A percentile compares a stretch with the other conserved stretches of the same genome.
phyloP scores from a whole-genome alignment of 306 rosid species.

The Cicer yamashitae region DNA sequence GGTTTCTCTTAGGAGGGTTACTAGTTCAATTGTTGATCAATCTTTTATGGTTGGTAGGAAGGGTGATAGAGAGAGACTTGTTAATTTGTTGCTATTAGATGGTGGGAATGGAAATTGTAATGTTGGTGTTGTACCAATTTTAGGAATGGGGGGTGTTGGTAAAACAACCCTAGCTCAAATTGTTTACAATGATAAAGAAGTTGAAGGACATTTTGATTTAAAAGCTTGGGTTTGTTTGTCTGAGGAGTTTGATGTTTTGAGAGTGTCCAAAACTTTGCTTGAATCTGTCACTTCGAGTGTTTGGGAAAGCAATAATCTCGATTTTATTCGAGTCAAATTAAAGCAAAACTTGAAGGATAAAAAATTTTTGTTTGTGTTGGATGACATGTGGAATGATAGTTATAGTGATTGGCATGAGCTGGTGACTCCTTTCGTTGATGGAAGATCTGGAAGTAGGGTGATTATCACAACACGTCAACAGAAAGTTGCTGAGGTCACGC shows the following conservation, averaged over 20 bases:
- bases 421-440: not conserved
- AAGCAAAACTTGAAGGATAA: slow-evolving; percentile 5
- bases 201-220: not conserved
- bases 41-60: slow-evolving; percentile 38
- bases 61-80: slow-evolving; percentile 34
- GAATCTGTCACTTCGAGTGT: slow-evolving; percentile 3
- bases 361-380: not conserved
- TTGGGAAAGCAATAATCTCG: not conserved
- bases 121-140: slow-evolving; percentile 27
- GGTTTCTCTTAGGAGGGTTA: not conserved
- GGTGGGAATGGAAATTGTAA: not conserved
- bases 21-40: slow-evolving; percentile 36
- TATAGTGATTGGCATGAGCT: slow-evolving; percentile 11
- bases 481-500: slow-evolving; percentile 50
- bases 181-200: not conserved
- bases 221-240: slow-evolving; percentile 21
- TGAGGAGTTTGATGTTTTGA: slow-evolving; percentile 14
- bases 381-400: not conserved
- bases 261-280: not conserved
- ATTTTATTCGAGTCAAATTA: slow-evolving; percentile 11
- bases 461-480: slow-evolving; percentile 30
- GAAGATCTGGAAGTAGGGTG: not conserved
- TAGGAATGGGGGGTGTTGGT: slow-evolving; percentile 19
- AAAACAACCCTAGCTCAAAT: slow-evolving; percentile 7
- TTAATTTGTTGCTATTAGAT: not conserved